Conservation (phyloP, 1,284 basidiomycete genomes). For the Moniliella sp. region DNA sequence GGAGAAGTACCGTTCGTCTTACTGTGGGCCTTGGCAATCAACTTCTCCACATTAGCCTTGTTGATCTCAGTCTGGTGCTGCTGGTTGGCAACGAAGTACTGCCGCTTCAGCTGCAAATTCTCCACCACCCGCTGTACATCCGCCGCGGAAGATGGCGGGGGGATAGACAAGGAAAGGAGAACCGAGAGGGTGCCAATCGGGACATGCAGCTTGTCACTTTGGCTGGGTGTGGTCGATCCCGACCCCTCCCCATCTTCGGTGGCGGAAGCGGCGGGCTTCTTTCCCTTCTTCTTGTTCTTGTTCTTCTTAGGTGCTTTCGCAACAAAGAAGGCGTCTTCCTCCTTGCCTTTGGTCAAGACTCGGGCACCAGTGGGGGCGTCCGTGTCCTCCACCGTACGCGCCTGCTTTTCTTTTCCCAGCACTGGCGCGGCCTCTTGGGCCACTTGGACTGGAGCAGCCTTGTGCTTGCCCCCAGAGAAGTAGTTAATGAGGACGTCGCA, state of each 20-base stretch:
- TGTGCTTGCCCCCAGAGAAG: slow-evolving; percentile 42
- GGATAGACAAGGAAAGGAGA: slow-evolving; percentile 66
- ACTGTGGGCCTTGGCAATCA: slow-evolving; percentile 8
- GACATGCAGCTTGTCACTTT: slow-evolving; percentile 45
- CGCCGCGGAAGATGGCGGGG: slow-evolving; percentile 54
- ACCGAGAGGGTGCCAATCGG: slow-evolving; percentile 68
- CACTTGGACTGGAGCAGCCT: slow-evolving; percentile 32
- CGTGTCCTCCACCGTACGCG: slow-evolving; percentile 55
- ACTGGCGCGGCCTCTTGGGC: background rate
- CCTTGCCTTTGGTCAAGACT: slow-evolving; percentile 72
- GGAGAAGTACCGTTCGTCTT: no score
- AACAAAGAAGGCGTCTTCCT: slow-evolving; percentile 50
- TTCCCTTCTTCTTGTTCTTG: slow-evolving; percentile 36
- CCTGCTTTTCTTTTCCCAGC: slow-evolving; percentile 49
- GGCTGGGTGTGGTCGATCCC: background rate
- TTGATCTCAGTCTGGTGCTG: slow-evolving; percentile 37
- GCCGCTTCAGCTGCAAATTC: slow-evolving; percentile 77
- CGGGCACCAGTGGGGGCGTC: slow-evolving; percentile 44
- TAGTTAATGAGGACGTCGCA: slow-evolving; percentile 79
- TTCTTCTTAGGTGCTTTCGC: slow-evolving; percentile 54
- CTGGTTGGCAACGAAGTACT: slow-evolving; percentile 61
- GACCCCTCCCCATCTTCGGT: background rate
- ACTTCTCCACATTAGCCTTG: slow-evolving; percentile 22
- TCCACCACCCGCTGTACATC: slow-evolving; percentile 68
- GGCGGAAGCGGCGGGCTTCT: slow-evolving; percentile 32